These are phyloP conservation scores for Naganishia albida DNA, from an alignment of 1,284 basidiomycete genomes.

Conservation along the genomic window DNA sequence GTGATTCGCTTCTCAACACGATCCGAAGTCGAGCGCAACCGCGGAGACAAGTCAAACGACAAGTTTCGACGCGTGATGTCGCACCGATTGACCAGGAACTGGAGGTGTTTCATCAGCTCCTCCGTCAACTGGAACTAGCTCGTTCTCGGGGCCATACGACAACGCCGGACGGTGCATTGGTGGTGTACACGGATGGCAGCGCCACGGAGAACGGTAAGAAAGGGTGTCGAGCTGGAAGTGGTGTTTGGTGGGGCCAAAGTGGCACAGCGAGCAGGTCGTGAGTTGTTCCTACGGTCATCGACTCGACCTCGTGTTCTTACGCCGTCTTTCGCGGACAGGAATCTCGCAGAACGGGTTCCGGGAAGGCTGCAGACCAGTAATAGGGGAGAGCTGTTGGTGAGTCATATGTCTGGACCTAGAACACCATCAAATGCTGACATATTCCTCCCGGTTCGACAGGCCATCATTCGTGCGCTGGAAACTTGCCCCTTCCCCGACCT, in stretches of 20 bases:
- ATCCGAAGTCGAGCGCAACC: too few species aligned
- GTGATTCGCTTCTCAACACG: too few species aligned
- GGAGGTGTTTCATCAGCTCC: too few species aligned
- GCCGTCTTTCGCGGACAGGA: slow-evolving; percentile 36
- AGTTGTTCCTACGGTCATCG: background rate
- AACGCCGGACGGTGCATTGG: slow-evolving; percentile 37
- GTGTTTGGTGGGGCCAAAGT: slow-evolving; percentile 48
- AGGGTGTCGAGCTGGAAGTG: slow-evolving; percentile 47
- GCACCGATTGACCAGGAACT: too few species aligned
- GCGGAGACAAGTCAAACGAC: too few species aligned
- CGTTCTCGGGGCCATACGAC: background rate
- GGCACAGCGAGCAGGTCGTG: slow-evolving; percentile 40
- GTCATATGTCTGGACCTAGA: too few species aligned
- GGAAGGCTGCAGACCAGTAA: slow-evolving; percentile 54
- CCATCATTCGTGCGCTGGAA: slow-evolving; percentile 52
- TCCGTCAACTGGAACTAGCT: too few species aligned
- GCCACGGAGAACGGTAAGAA: slow-evolving; percentile 46
- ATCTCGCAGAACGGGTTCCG: slow-evolving; percentile 49
- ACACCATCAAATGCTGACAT: background rate
- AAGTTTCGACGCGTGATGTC: too few species aligned
- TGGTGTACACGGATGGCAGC: slow-evolving; percentile 54
- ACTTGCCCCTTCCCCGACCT: slow-evolving; percentile 47
- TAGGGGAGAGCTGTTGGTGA: slow-evolving; percentile 48
- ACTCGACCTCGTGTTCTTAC: too few species aligned
- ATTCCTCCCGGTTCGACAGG: slow-evolving; percentile 32